phyloP scores from a whole-genome alignment of 352 stramenopile genomes.

The Peronosclerospora sorghi region DNA sequence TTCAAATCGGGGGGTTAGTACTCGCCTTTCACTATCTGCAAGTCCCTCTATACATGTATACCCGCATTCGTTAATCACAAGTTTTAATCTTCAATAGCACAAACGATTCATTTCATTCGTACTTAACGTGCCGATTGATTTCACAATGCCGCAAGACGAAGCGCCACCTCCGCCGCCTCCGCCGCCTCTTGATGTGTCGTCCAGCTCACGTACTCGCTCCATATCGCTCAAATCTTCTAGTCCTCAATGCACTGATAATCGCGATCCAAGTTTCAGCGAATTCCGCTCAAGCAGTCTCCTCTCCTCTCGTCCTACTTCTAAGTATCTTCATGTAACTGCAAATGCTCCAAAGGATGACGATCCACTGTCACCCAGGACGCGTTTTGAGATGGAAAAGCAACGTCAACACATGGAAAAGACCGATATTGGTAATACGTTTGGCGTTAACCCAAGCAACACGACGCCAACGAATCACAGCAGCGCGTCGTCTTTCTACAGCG shows the following conservation, averaged over 20 bases:
- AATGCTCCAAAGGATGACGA: slow-evolving; percentile 14
- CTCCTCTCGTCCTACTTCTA: slow-evolving; percentile 5
- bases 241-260: slow-evolving; percentile 3
- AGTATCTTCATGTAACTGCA: slow-evolving; percentile 10
- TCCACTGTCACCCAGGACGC: slow-evolving; percentile 36
- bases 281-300: slow-evolving; percentile 10
- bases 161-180: slow-evolving; percentile 19
- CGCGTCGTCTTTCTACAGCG: slow-evolving; percentile 19
- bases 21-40: no score
- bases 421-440: slow-evolving; percentile 6
- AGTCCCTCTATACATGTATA: not conserved
- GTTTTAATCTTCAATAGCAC: no score
- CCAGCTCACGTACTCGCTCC: slow-evolving; percentile 1
- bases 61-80: no score
- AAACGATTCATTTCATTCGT: slow-evolving; percentile 6
- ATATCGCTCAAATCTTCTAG: slow-evolving; percentile 3
- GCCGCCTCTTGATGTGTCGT: slow-evolving; percentile 5
- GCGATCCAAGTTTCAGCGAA: slow-evolving; percentile 16
- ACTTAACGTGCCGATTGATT: slow-evolving; percentile 10
- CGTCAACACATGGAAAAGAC: slow-evolving; percentile 17
- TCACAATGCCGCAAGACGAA: slow-evolving; percentile 22
- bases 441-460: slow-evolving; percentile 19
- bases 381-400: slow-evolving; percentile 37
- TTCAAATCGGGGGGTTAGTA: not conserved
- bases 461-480: slow-evolving; percentile 18